Evolutionary conservation across 2,329 filamentous ascomycete genomes (phyloP).

Genomic region (Neonectria neomacrospora): DNA sequence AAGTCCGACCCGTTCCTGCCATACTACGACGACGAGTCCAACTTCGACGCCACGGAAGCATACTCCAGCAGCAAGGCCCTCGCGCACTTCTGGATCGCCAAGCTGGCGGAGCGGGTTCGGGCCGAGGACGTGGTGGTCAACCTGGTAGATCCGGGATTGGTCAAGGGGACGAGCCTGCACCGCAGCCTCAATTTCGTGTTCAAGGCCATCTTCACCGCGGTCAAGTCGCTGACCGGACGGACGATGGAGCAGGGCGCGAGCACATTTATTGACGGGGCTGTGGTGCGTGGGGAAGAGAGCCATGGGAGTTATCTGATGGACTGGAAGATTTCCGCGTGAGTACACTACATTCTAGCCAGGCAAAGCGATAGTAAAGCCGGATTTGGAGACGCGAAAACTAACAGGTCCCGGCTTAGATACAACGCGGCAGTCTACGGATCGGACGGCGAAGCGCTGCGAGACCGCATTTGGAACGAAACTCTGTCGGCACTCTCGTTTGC

Average conservation of each 20-base stretch:
- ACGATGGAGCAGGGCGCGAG: constrained; percentile 33
- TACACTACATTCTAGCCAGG: background rate
- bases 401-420: constrained; percentile 44
- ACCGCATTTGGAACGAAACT: constrained; percentile 54
- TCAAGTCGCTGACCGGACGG: constrained; percentile 30
- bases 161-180: constrained; percentile 55
- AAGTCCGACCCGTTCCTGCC: constrained; percentile 40
- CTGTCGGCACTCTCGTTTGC: constrained; percentile 50
- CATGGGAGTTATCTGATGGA: constrained; percentile 41
- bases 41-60: constrained; percentile 33
- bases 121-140: constrained; percentile 58
- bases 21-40: constrained; percentile 45
- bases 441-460: constrained; percentile 49
- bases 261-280: constrained; percentile 37
- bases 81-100: constrained; percentile 49
- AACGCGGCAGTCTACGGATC: constrained; percentile 47
- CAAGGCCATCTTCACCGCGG: constrained; percentile 2
- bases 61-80: constrained; percentile 49
- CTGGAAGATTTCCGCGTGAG: constrained; percentile 43
- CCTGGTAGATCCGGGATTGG: constrained; percentile 58
- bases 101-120: constrained; percentile 51
- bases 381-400: constrained; percentile 16
- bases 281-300: constrained; percentile 36
- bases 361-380: background rate
- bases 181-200: constrained; percentile 45